These are phyloP conservation scores for Podospora anserina DNA, from an alignment of 495 filamentous ascomycete genomes.

Conservation along the genomic window DNA sequence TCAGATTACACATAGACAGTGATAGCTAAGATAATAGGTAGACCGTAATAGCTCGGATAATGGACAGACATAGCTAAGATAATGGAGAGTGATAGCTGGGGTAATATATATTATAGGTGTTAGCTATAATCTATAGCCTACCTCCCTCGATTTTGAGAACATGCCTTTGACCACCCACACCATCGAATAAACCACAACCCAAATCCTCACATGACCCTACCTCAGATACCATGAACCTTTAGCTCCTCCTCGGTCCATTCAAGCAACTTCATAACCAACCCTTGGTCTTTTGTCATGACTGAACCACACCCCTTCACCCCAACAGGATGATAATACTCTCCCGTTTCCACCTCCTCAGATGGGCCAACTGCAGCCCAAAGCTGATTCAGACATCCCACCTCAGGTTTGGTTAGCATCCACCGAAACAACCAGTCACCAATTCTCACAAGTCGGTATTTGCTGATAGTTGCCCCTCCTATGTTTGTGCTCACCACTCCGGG, in stretches of 20 bases:
- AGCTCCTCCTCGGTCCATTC: slow-evolving; percentile 56
- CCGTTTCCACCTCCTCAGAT: slow-evolving; percentile 41
- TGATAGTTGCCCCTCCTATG: slow-evolving; percentile 25
- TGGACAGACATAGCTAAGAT: no score
- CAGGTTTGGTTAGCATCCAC: slow-evolving; percentile 44
- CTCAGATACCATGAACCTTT: no score
- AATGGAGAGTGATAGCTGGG: no score
- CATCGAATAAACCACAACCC: no score
- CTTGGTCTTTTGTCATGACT: slow-evolving; percentile 43
- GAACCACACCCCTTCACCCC: slow-evolving; percentile 19
- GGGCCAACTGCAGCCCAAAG: slow-evolving; percentile 53
- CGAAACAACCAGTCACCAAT: not conserved
- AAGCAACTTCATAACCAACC: slow-evolving; percentile 54
- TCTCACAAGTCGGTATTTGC: not conserved
- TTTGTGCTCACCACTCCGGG: slow-evolving; percentile 63
- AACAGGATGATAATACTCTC: slow-evolving; percentile 36
- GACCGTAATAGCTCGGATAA: no score
- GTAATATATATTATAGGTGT: no score
- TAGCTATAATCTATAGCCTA: no score
- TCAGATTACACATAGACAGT: no score
- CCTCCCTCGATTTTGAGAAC: no score
- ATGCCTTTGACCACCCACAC: no score
- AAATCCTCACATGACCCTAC: no score
- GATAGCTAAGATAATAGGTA: no score
- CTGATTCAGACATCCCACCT: slow-evolving; percentile 43